phyloP scores from a whole-genome alignment of 208 protist genomes.

The Porcisia deanei region DNA sequence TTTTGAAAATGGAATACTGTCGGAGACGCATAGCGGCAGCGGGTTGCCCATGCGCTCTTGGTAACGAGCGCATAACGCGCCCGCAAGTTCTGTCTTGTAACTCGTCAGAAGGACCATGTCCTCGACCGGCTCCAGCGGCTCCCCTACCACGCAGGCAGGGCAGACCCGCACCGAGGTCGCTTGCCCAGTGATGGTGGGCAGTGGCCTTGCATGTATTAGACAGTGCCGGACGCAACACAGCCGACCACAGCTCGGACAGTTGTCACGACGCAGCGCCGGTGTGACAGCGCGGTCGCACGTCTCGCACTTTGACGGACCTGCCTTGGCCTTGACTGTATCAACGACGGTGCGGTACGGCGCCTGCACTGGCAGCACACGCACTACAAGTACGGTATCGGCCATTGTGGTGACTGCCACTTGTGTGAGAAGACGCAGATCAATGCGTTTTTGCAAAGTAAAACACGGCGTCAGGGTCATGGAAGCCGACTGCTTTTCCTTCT shows the following conservation, averaged over 20 bases:
- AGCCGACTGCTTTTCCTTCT: background rate
- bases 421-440: constrained; percentile 69
- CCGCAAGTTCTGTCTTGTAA: constrained; percentile 72
- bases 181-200: constrained; percentile 50
- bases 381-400: constrained; percentile 66
- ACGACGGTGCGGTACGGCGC: constrained; percentile 48
- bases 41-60: constrained; percentile 64
- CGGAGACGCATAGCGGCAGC: constrained; percentile 40
- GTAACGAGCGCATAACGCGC: constrained; percentile 53
- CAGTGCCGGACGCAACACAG: constrained; percentile 62
- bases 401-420: constrained; percentile 59
- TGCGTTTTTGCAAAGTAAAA: constrained; percentile 50
- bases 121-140: constrained; percentile 65
- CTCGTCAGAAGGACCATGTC: constrained; percentile 68
- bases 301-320: constrained; percentile 30
- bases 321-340: constrained; percentile 21
- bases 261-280: constrained; percentile 48
- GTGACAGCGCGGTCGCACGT: constrained; percentile 24
- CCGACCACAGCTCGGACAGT: constrained; percentile 74
- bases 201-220: constrained; percentile 48
- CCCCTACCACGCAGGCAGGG: constrained; percentile 47
- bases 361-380: constrained; percentile 60
- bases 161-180: constrained; percentile 39
- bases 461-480: constrained; percentile 14
- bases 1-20: constrained; percentile 21